These are phyloP conservation scores for Hypoxylon rubiginosum DNA, from an alignment of 2,329 filamentous ascomycete species.

Conservation along the genomic window DNA sequence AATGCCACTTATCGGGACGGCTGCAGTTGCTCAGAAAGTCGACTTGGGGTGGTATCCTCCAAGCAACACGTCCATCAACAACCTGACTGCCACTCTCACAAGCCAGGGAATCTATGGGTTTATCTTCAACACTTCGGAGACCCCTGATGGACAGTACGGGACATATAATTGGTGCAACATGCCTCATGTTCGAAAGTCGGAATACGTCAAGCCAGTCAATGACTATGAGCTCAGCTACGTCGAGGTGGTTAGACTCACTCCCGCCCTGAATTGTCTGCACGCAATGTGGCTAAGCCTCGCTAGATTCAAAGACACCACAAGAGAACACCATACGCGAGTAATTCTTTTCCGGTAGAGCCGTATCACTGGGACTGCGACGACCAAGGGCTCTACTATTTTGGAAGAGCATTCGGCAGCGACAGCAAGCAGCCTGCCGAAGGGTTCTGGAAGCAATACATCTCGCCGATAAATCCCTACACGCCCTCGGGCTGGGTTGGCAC, in stretches of 20 bases:
- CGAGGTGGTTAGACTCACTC: conserved; percentile 70
- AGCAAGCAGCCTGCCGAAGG: conserved; percentile 57
- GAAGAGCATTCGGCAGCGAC: conserved; percentile 63
- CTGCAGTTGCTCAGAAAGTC: conserved; percentile 30
- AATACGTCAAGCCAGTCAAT: conserved; percentile 69
- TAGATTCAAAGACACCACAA: conserved; percentile 88
- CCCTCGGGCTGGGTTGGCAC: conserved; percentile 77
- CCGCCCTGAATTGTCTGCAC: neutral
- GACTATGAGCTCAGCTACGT: conserved; percentile 80
- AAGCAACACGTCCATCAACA: conserved; percentile 68
- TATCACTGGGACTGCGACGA: conserved; percentile 81
- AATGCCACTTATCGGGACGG: neutral
- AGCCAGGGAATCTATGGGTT: conserved; percentile 78
- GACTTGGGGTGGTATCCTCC: conserved; percentile 72
- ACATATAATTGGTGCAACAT: conserved; percentile 89
- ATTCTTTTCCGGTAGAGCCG: conserved; percentile 80
- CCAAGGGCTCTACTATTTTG: conserved; percentile 77
- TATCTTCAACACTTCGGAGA: conserved; percentile 75
- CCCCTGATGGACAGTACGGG: conserved; percentile 69
- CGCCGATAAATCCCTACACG: conserved; percentile 74
- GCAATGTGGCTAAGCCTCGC: conserved; percentile 3
- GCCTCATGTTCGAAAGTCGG: conserved; percentile 79
- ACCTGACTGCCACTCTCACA: conserved; percentile 69
- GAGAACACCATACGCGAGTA: conserved; percentile 82
- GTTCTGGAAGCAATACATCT: conserved; percentile 76